Base-by-base conservation (phyloP, 78 protist species). In the Carpediemonas membranifera region DNA sequence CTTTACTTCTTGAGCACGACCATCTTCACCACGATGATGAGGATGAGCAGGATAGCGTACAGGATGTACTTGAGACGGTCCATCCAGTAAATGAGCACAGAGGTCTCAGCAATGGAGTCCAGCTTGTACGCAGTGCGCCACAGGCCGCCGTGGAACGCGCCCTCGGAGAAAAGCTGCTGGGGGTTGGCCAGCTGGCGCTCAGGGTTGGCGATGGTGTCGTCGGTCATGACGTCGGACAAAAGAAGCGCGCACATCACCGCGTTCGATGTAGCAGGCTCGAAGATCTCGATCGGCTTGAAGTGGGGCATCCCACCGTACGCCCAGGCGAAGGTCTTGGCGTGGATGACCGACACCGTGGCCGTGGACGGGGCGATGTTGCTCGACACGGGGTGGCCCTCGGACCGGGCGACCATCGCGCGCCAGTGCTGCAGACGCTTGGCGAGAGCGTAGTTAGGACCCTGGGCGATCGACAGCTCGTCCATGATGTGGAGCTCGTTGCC, bases 171-270 rank as follows among this genome's bases (percentile, higher is more conserved):
- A 16, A 74, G 69, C 52, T 62, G 39, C 55, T 57, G 19, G 25
- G 80, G 65, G 74, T 74, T 72, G n/a, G 19, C 70, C 25, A 75
- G 55, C 44, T 54, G 1, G 50, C 1, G 47, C 52, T 39, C 7
- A 15, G 67, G 59, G 61, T 71, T 77, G 24, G 66, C 70, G 5
- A 57, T 21, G 16, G 44, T 0, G 15, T 67, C 25, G 0, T 14
- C 50, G 71, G 59, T 67, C 54, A 7, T 15, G 55, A 73, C 31
- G 58, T 79, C 84, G 43, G 58, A 21, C 7, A 79, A 34, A n/a
- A 79, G 71, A 30, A 79, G 71, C 24, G 77, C 67, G 7, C 47
- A 51, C 84, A 79, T 79, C n/a, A 72, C 78, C 14, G 73, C 71
- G 68, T 62, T 77, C 18, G 76, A 67, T 18, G 71, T 59, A 36